phyloP scores from a whole-genome alignment of 148 eudicot genomes.

The Spergularia marina region DNA sequence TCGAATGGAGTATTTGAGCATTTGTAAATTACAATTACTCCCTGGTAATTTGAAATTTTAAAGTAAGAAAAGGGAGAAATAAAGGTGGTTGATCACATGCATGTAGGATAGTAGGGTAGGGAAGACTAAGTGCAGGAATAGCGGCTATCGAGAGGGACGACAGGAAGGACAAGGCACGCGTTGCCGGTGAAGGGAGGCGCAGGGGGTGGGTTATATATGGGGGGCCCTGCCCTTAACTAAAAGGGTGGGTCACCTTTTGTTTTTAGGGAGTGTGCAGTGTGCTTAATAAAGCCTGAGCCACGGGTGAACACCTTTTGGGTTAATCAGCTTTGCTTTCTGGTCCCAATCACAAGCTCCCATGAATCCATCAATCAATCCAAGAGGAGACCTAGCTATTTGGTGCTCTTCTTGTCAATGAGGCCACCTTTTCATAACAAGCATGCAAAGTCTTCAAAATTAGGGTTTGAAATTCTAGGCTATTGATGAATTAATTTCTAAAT shows the following conservation, averaged over 20 bases:
- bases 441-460: too few relatives aligned
- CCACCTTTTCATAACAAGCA: neutral
- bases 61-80: too few relatives aligned
- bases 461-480: too few relatives aligned
- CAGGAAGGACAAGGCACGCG: constrained; percentile 57
- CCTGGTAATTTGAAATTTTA: too few relatives aligned
- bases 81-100: neutral
- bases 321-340: constrained; percentile 30
- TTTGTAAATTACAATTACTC: too few relatives aligned
- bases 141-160: constrained; percentile 17
- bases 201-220: neutral
- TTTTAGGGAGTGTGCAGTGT: constrained; percentile 15
- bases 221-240: neutral
- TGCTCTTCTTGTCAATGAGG: neutral
- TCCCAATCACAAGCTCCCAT: constrained; percentile 17
- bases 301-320: constrained; percentile 7
- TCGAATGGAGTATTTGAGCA: too few relatives aligned
- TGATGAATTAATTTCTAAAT: too few relatives aligned
- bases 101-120: neutral
- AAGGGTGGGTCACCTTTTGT: neutral
- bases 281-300: constrained; percentile 19
- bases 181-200: constrained; percentile 62
- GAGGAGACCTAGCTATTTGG: neutral
- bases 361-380: too few relatives aligned
- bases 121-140: neutral